Evolutionary conservation across 2,329 filamentous ascomycete genomes (phyloP), one percentile per base, ranked within the genome.

Genomic region (Trichoderma pleuroti): DNA sequence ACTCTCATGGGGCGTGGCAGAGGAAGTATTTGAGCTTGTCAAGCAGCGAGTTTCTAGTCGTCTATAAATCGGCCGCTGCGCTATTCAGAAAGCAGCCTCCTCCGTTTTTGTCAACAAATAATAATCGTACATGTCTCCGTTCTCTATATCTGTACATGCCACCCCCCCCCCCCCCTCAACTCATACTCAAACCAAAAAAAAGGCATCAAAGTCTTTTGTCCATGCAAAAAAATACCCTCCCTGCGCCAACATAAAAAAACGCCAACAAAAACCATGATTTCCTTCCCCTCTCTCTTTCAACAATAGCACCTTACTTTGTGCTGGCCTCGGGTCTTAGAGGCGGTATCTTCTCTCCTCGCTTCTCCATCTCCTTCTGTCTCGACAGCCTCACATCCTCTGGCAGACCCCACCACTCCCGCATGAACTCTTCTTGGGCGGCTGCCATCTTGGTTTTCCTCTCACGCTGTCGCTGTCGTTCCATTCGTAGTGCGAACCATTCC

Each of bases 401-500:
- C 74, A 91, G 76, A 5, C 88, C 88, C 89, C 89, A 91, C 89
- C 89, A 91, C 82, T 90, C 89, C 72, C 88, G 80, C 78, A 90
- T 83, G 72, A 91, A 91, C 59, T 85, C 85, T 80, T 91, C 88
- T 82, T 91, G 89, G 76, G 90, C 88, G 67, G 84, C 82, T 74
- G 87, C 86, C 75, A 88, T 83, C 72, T 82, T 82, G 69, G 87
- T 85, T 76, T 90, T 90, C 73, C 86, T 85, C 80, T 93, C 90
- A 46, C 90, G 84, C 80, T 91, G 89, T 70, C 83, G 84, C 76
- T 90, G 87, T 70, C 94, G 86, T 82, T 93, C 88, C 75, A 93
- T 85, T 65, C 93, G 87, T 73, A 88, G 86, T 65, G 90, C 88
- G 80, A 98, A 98, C 96, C 96, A 99, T 79, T 98, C 94, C 81